Conservation (phyloP, 306 rosid genomes). For the Clitoria ternatea region DNA sequence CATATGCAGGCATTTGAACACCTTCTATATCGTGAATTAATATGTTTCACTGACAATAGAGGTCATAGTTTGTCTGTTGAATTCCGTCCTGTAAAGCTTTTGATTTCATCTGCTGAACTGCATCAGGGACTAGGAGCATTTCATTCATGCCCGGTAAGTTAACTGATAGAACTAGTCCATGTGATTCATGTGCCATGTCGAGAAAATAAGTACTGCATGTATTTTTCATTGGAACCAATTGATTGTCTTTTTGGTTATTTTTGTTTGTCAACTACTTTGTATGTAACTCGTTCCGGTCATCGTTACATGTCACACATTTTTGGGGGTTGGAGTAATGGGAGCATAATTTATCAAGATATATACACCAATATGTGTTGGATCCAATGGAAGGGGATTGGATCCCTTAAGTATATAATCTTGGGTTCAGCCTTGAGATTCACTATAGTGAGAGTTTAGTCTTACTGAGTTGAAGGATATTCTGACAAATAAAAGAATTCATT, state of each 20-base stretch:
- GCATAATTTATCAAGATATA: too few species aligned
- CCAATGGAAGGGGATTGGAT: too few species aligned
- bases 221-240: conserved; percentile 3
- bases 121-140: conserved; percentile 61
- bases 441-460: too few species aligned
- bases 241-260: not conserved
- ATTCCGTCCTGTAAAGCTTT: conserved; percentile 68
- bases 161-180: not conserved
- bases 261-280: not conserved
- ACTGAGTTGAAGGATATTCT: too few species aligned
- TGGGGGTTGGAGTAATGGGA: not conserved
- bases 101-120: conserved; percentile 53
- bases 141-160: conserved; percentile 72
- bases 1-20: conserved; percentile 80
- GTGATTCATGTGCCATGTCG: not conserved
- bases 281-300: not conserved
- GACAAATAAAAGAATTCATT: too few species aligned
- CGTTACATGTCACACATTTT: not conserved
- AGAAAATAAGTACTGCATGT: not conserved
- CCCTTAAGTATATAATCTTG: too few species aligned
- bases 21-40: conserved; percentile 63
- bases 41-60: conserved; percentile 69
- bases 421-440: too few species aligned
- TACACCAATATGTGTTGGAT: too few species aligned
- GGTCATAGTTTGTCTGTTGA: conserved; percentile 60